These are phyloP conservation scores for Escovopsis sp. DNA, from an alignment of 2,329 filamentous ascomycete species.

Conservation along the genomic window DNA sequence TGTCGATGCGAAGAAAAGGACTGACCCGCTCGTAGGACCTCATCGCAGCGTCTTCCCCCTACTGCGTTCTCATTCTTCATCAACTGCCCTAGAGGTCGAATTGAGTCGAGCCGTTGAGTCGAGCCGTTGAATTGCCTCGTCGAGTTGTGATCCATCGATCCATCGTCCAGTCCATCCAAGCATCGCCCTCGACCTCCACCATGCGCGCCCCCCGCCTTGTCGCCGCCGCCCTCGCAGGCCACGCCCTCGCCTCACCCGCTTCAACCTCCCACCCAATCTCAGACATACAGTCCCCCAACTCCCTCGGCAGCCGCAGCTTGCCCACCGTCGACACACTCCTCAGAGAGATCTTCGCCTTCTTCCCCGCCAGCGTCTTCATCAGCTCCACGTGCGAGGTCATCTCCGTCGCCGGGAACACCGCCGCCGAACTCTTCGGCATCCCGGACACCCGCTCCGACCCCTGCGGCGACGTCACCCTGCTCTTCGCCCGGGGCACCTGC, in stretches of 20 bases:
- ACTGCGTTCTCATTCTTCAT: too few species aligned
- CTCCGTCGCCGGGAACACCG: slow-evolving; percentile 4
- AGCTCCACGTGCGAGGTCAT: slow-evolving; percentile 7
- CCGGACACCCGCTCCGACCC: slow-evolving; percentile 5
- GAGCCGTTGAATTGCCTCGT: too few species aligned
- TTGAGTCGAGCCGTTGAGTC: too few species aligned
- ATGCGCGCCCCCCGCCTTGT: slow-evolving; percentile 3
- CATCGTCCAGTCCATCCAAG: background rate
- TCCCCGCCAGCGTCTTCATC: slow-evolving; percentile 6
- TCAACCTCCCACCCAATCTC: too few species aligned
- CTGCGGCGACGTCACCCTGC: slow-evolving; percentile 14
- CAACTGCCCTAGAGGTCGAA: too few species aligned
- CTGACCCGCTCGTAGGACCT: too few species aligned
- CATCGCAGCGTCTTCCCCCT: too few species aligned
- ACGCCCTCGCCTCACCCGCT: slow-evolving; percentile 5
- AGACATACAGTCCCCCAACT: too few species aligned
- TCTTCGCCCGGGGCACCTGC: slow-evolving; percentile 17
- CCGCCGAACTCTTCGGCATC: slow-evolving; percentile 7
- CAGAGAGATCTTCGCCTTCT: slow-evolving; percentile 3
- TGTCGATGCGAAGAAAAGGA: too few species aligned
- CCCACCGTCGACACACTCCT: slow-evolving; percentile 6
- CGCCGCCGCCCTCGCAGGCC: slow-evolving; percentile 2
- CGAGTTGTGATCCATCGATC: too few species aligned
- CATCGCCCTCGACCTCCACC: background rate
- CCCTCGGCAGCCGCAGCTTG: background rate